Conservation (phyloP, 2,329 filamentous ascomycete species). For the Aspergillus nomiae region DNA sequence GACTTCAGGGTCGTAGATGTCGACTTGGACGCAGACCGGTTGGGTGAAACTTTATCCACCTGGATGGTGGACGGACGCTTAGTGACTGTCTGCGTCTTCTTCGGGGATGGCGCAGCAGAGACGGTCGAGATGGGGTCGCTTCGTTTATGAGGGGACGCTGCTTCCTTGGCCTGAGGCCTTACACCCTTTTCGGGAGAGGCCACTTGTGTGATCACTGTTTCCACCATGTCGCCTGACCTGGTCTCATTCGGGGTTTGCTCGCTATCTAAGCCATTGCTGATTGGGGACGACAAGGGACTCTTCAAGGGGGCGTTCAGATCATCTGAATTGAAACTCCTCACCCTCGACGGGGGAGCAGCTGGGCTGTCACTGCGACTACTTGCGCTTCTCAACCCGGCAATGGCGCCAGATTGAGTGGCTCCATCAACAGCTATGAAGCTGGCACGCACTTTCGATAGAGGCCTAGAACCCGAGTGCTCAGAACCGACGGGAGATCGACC, state of each 20-base stretch:
- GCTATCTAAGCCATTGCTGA: conserved; percentile 24
- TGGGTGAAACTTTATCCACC: conserved; percentile 25
- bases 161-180: conserved; percentile 8
- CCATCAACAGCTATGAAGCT: conserved; percentile 73
- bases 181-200: background rate
- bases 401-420: conserved; percentile 43
- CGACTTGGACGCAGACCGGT: conserved; percentile 24
- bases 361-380: conserved; percentile 38
- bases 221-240: background rate
- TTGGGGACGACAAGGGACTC: conserved; percentile 29
- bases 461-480: conserved; percentile 52
- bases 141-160: conserved; percentile 19
- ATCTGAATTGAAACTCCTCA: conserved; percentile 33
- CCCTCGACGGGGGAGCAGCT: conserved; percentile 27
- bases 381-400: conserved; percentile 46
- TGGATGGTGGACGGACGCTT: conserved; percentile 37
- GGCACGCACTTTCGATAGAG: conserved; percentile 73
- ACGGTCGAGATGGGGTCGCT: conserved; percentile 14
- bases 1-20: conserved; percentile 23
- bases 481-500: conserved; percentile 65
- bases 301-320: conserved; percentile 35
- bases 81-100: conserved; percentile 26
- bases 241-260: conserved; percentile 14
- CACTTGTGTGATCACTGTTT: conserved; percentile 1
- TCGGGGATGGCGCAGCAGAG: conserved; percentile 18